Percentiles rank a stretch among this genome's conserved stretches.
Conservation (phyloP, 176 grass and related monocot genomes). For the Otatea glauca region DNA sequence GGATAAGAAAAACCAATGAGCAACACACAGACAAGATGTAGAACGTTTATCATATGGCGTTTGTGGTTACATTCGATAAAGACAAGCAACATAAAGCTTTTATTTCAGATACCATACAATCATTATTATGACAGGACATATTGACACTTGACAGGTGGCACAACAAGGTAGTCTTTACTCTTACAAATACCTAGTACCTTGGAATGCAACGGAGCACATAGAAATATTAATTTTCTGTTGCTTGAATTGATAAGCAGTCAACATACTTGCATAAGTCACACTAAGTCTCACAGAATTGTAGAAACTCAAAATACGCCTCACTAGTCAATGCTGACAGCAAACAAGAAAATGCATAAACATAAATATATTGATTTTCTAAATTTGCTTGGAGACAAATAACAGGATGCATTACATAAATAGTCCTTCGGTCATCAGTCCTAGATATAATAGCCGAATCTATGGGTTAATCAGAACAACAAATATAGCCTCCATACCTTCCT, state of each 20-base stretch:
- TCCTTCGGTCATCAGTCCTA: not conserved
- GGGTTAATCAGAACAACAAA: not conserved
- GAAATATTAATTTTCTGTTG: not conserved
- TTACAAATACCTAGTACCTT: not conserved
- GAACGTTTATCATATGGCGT: no score
- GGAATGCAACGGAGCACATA: not conserved
- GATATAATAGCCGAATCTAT: not conserved
- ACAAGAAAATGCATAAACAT: not conserved
- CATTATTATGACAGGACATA: not conserved
- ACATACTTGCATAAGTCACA: no score
- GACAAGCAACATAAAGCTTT: not conserved
- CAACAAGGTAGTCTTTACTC: not conserved
- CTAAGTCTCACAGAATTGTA: not conserved
- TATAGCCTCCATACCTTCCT: constrained; percentile 55
- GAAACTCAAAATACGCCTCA: not conserved
- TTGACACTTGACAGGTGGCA: not conserved
- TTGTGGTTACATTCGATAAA: not conserved
- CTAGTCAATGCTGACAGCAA: not conserved
- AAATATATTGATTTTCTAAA: not conserved
- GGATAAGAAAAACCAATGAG: constrained; percentile 18
- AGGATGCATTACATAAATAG: not conserved
- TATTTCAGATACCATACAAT: not conserved
- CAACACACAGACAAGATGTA: not conserved
- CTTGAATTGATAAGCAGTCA: no score
- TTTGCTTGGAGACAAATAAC: not conserved